Base-by-base conservation (phyloP, 768 basidiomycete genomes). In the Chalciporus pseudorubinellus region DNA sequence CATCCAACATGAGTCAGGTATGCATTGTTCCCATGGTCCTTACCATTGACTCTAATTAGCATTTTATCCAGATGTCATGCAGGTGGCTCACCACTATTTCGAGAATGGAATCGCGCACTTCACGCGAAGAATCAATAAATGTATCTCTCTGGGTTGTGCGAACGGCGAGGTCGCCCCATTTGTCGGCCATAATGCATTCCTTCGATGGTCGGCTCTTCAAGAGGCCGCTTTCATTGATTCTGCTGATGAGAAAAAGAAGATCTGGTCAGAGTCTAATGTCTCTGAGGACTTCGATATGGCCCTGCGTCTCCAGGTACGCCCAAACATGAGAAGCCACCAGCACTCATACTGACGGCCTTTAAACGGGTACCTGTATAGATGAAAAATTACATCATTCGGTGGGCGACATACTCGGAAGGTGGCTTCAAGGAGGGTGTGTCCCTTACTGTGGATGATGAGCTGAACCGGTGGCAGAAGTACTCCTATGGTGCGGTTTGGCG, bases 401-500 rank as follows among this genome's bases (percentile, higher is more conserved):
- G 89, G 92, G 87, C 92, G n/a, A 89, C 87, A 1, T 95, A 95
- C 65, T 87, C 85, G 3, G 77, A 87, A 14, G 87, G 91, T 40
- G 89, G 84, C 0, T 95, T 95, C 78, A 89, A 94, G 72, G 93
- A 97, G 63, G 93, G 93, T 56, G 92, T 97, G n/a, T 90, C 88
- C 1, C 73, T 97, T 2, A 94, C 93, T 0, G 86, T 85, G 51
- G 91, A 93, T 50, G 93, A 97, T 62, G 93, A 97, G 63, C 70
- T 97, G n/a, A 94, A 94, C 63, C 68, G 93, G 7, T 97, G 93
- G 93, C 90, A 94, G 55, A 95, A 95, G 62, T 91, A 90, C 56
- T 74, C 87, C 0, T 90, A 89, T 68, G 88, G 85, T 61, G 9
- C 59, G 67, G 55, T 33, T 74, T 73, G 20, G 73, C 73, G 60